A percentile compares a stretch with the other conserved stretches of the same genome.
These are phyloP conservation scores for Syncephalastrum sp. DNA, from an alignment of 371 early-diverging fungal species.

Conservation along the genomic window DNA sequence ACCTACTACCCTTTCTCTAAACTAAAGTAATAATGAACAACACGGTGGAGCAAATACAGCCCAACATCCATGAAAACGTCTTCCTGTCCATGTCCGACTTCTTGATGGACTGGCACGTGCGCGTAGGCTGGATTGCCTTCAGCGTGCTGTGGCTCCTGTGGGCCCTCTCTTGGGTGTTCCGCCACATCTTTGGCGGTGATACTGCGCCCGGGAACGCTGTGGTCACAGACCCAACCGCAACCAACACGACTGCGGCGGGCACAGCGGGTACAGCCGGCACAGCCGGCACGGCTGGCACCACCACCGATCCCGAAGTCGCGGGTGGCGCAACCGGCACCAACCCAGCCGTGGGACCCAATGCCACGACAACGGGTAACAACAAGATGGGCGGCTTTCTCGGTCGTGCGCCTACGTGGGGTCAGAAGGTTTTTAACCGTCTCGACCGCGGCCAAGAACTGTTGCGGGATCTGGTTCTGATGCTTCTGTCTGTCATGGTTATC, in stretches of 20 bases:
- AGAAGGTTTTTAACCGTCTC: conserved; percentile 22
- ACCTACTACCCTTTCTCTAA: no score
- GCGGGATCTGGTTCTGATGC: conserved; percentile 37
- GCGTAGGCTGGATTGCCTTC: conserved; percentile 41
- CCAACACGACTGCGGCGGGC: neutral
- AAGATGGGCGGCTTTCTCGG: conserved; percentile 3
- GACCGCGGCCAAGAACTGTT: conserved; percentile 36
- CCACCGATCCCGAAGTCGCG: conserved; percentile 1
- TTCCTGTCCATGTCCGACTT: conserved; percentile 13
- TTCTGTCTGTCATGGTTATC: conserved; percentile 29
- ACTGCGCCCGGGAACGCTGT: neutral
- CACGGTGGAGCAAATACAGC: no score
- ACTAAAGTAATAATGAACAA: no score
- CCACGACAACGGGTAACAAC: conserved; percentile 1
- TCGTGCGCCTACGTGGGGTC: conserved; percentile 27
- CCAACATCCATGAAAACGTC: conserved; percentile 6
- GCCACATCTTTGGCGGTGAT: conserved; percentile 38
- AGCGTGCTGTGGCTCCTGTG: conserved; percentile 34
- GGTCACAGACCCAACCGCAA: neutral
- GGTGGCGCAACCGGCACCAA: conserved; percentile 2
- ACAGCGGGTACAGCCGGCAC: neutral
- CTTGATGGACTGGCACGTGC: conserved; percentile 34
- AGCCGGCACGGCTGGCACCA: conserved; percentile 1
- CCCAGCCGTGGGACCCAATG: conserved; percentile 7
- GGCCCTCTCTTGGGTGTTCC: conserved; percentile 35